Evolutionary conservation across 495 filamentous ascomycete genomes (phyloP).

Genomic region (Penicillium simplicissimum): DNA sequence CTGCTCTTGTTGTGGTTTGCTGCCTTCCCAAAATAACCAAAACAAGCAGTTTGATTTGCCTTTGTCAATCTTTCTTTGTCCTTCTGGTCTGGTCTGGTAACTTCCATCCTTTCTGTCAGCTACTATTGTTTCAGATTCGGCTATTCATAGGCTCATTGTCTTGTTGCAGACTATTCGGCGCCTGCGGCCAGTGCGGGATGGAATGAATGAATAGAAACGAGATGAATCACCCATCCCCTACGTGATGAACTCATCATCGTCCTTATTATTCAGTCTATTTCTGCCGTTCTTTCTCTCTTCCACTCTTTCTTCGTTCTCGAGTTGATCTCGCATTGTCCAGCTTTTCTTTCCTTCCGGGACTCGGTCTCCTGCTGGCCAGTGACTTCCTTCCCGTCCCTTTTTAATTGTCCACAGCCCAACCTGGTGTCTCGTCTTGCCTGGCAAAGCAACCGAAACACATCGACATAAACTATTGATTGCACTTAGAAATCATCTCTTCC

Average conservation of each 20-base stretch:
- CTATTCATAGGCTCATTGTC: constrained; percentile 3
- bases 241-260: no score
- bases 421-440: constrained; percentile 7
- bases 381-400: constrained; percentile 35
- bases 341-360: constrained; percentile 26
- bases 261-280: constrained; percentile 2
- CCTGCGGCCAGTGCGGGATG: not conserved
- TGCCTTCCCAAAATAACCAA: constrained; percentile 2
- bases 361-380: constrained; percentile 41
- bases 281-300: constrained; percentile 21
- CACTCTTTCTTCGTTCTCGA: constrained; percentile 25
- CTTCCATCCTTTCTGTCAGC: constrained; percentile 1
- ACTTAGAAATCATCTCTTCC: not conserved
- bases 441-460: not conserved
- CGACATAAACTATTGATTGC: not conserved
- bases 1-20: not conserved
- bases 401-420: constrained; percentile 28
- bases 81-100: not conserved
- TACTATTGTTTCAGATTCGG: constrained; percentile 3
- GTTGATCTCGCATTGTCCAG: constrained; percentile 28
- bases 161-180: constrained; percentile 2
- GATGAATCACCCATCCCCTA: not conserved
- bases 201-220: constrained; percentile 4
- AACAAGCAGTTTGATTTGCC: not conserved
- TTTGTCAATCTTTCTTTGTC: not conserved